Conservation (phyloP, 176 grass and related monocot genomes). For the Oryza nivara region DNA sequence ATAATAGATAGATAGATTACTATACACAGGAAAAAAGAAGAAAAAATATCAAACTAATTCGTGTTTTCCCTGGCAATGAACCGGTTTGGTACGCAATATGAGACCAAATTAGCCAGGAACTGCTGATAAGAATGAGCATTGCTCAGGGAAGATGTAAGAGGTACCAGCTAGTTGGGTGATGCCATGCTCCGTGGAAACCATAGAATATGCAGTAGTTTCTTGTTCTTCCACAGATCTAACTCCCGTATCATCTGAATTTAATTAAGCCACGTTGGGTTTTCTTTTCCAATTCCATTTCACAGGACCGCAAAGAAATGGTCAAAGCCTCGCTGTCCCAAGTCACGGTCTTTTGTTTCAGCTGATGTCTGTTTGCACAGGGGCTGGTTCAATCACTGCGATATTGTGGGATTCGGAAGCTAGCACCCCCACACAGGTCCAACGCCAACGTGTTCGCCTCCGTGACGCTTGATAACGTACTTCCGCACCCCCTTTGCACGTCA, state of each 20-base stretch:
- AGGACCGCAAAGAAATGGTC: constrained; percentile 8
- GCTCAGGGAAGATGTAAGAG: not conserved
- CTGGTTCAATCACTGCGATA: constrained; percentile 37
- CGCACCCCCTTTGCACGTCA: not conserved
- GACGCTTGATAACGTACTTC: not conserved
- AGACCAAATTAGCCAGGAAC: not conserved
- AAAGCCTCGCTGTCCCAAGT: constrained; percentile 21
- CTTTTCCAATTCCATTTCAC: not conserved
- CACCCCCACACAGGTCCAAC: not conserved
- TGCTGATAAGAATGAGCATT: not conserved
- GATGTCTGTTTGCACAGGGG: not conserved
- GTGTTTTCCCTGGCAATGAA: not conserved
- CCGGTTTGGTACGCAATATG: not conserved
- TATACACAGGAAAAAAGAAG: not conserved
- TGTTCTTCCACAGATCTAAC: not conserved
- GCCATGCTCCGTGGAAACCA: not conserved
- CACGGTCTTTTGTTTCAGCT: not conserved
- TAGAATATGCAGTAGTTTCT: not conserved
- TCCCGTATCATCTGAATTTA: not conserved
- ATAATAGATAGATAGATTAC: not conserved
- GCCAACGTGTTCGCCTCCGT: not conserved
- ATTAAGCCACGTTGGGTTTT: not conserved
- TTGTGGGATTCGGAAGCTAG: constrained; percentile 41
- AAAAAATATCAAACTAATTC: not conserved
- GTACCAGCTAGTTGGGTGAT: not conserved